Evolutionary conservation across 345 rosid genomes (phyloP), one percentile per base, ranked within the genome.

Genomic region (Aquilaria yunnanensis): DNA sequence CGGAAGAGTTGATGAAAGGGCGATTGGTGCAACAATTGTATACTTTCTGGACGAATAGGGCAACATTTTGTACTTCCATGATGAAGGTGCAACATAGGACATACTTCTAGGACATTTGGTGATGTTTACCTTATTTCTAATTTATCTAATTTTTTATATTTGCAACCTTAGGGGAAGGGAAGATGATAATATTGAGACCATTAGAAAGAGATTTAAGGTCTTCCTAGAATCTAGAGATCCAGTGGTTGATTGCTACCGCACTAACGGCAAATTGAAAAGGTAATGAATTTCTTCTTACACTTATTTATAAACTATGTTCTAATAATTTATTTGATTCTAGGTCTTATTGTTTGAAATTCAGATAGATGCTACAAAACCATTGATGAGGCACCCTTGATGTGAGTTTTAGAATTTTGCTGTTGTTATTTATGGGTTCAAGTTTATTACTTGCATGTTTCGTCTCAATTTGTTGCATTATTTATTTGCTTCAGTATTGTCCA

Each of bases 331-430:
- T 41, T 48, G 50, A 52, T 62, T 4, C 54, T 63, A 29, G 58
- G 56, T 46, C 60, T 6, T 67, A 53, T 54, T 56, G 47, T 59
- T 59, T 61, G 63, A 16, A 31, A 46, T 68, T 54, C 60, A 89
- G 96, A 77, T 82, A 60, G 81, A 85, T 81, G 96, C 95, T 75
- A 80, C 75, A 55, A 89, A 79, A 72, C 95, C 6, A 14, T 79
- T 29, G 74, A 73, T 41, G 87, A 85, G 72, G 90, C 23, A 23
- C 23, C 23, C 23, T 23, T 23, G 1, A 23, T 23, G 23, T 23
- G 23, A 23, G 23, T 23, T 23, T 23, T 23, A 23, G 23, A 23
- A 23, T 23, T 23, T 0, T 23, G 23, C 23, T 23, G 23, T 23
- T 23, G 23, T 23, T 23, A 23, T 23, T 23, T 23, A 23, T 23